Base-by-base conservation (phyloP, 306 rosid genomes). In the Quercus aquifolioides region DNA sequence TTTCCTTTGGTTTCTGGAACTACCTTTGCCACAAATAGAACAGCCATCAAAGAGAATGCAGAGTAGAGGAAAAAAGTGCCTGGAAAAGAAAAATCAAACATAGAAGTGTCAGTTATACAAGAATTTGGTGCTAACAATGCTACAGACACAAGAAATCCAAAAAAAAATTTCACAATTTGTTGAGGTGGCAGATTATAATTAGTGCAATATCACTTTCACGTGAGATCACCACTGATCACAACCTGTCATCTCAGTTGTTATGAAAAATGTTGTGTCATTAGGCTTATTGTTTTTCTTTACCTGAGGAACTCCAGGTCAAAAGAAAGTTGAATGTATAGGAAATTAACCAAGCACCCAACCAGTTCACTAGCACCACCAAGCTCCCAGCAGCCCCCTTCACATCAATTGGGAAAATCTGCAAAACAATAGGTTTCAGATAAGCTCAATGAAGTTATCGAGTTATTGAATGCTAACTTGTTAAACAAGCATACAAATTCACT, bases 1-100 rank as follows among this genome's bases (percentile, higher is more conserved):
- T 88, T 92, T 63, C 98, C 98, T 86, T 90, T 94, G 82, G 98
- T 94, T 85, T 94, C 98, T 69, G 97, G 97, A 54, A 94, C 94
- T 72, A 88, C 68, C 81, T 86, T 90, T 18, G 90, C 88, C 56
- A 89, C 97, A 80, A 94, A 92, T 55, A 92, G 38, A 80, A 94
- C 79, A 21, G 96, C 89, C 76, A 89, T 38, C 79, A 92, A 76
- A 68, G 94, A 90, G 73, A 89, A 77, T 76, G 84, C 91, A 76
- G 92, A 87, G 79, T 89, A 94, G 84, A 94, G 75, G 73, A 85
- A 87, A 52, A 87, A 88, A 20, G 98, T 94, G 77, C 94, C 96
- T 94, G 89, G 12, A 83, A 88, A 71, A 18, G 35, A 23, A 69
- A 6, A 59, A 31, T 56, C 14, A 68, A 26, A 30, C 35, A 38